Conservation (phyloP, 1,284 basidiomycete genomes). For the Ceratobasidium sp. region DNA sequence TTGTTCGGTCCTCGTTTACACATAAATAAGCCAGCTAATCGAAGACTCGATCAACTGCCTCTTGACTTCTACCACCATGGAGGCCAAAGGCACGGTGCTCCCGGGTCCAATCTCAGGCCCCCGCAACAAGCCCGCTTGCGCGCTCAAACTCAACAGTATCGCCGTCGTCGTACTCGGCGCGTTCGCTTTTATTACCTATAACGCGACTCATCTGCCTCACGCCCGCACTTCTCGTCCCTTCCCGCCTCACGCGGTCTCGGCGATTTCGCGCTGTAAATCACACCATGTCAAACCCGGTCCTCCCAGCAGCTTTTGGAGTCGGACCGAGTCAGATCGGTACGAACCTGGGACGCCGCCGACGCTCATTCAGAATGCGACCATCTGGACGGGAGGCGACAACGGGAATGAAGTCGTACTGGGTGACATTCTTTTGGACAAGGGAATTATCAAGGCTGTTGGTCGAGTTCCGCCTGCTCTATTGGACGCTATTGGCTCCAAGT, state of each 20-base stretch:
- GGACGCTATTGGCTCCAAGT: conserved; percentile 49
- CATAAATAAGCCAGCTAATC: too few relatives aligned
- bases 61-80: conserved; percentile 16
- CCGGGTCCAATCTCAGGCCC: not conserved
- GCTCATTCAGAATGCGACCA: conserved; percentile 80
- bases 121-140: not conserved
- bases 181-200: conserved; percentile 13
- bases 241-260: conserved; percentile 51
- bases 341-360: conserved; percentile 75
- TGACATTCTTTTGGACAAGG: conserved; percentile 59
- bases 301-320: conserved; percentile 63
- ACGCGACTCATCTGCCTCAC: conserved; percentile 12
- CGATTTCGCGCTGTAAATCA: conserved; percentile 51
- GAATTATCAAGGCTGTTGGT: conserved; percentile 60
- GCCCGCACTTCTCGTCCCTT: conserved; percentile 51
- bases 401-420: conserved; percentile 62
- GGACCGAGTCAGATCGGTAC: conserved; percentile 78
- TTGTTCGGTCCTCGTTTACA: too few relatives aligned
- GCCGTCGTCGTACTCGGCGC: conserved; percentile 22
- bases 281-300: conserved; percentile 60
- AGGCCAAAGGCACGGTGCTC: conserved; percentile 17
- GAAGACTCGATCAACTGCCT: too few relatives aligned
- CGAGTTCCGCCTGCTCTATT: conserved; percentile 48
- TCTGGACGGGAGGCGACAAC: conserved; percentile 78
- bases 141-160: conserved; percentile 7